These are phyloP conservation scores for Fusarium pseudoanthophilum DNA, from an alignment of 2,329 filamentous ascomycete species.

Conservation along the genomic window DNA sequence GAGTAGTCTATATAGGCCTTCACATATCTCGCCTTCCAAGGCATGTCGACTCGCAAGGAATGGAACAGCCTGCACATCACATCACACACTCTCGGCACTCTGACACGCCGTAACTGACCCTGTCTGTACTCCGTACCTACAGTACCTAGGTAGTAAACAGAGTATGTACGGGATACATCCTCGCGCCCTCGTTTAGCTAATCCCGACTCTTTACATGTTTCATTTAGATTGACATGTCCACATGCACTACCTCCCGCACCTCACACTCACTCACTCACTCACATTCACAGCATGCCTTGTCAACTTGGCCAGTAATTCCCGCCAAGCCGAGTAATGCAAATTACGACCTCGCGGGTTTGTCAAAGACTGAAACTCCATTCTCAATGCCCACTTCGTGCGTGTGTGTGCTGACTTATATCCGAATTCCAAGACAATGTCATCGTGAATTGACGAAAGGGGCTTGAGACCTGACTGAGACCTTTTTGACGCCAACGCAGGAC, in stretches of 20 bases:
- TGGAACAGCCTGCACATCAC: constrained; percentile 3
- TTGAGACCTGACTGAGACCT: constrained; percentile 25
- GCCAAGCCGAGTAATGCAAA: not conserved
- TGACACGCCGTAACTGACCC: not conserved
- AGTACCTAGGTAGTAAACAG: not conserved
- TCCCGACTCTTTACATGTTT: constrained; percentile 28
- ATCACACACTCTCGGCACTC: constrained; percentile 10
- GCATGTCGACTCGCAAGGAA: constrained; percentile 18
- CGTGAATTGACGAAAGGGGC: constrained; percentile 7
- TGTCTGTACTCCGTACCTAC: not conserved
- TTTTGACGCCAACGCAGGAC: constrained; percentile 12
- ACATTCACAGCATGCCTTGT: constrained; percentile 3
- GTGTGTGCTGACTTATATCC: not conserved
- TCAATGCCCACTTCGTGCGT: not conserved
- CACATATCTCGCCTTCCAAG: constrained; percentile 8
- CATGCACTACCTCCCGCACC: constrained; percentile 14
- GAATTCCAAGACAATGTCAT: constrained; percentile 8
- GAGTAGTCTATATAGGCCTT: constrained; percentile 3
- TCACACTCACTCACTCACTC: not conserved
- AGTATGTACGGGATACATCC: not conserved
- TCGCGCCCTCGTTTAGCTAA: not conserved
- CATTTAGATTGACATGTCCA: constrained; percentile 31
- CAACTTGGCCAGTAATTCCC: not conserved
- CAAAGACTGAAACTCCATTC: constrained; percentile 1
- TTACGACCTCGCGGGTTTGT: not conserved